These are phyloP conservation scores for Handroanthus guayacan DNA, from an alignment of 257 asterid genomes.

Conservation along the genomic window DNA sequence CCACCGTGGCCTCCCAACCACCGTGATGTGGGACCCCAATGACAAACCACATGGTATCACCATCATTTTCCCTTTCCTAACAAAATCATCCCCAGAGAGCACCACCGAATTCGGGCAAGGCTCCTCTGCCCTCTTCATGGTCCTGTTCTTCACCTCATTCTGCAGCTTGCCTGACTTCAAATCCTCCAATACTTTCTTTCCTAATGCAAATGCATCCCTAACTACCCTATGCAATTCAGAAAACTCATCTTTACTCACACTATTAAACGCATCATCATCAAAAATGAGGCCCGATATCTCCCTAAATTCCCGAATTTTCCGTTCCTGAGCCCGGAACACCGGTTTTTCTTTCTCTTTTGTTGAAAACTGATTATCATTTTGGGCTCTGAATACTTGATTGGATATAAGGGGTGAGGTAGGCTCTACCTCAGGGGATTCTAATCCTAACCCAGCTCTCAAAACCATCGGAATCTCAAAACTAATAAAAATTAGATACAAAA, in stretches of 20 bases:
- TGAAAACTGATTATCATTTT: constrained; percentile 47
- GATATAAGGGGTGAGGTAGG: constrained; percentile 45
- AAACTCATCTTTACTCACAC: constrained; percentile 60
- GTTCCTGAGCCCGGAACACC: constrained; percentile 38
- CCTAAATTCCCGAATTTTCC: constrained; percentile 60
- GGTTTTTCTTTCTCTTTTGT: constrained; percentile 43
- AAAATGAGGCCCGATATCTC: constrained; percentile 70
- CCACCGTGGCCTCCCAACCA: constrained; percentile 74
- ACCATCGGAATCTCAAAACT: constrained; percentile 84
- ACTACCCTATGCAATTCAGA: constrained; percentile 72
- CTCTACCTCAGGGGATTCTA: constrained; percentile 63
- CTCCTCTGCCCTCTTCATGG: constrained; percentile 43
- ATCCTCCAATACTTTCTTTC: constrained; percentile 70
- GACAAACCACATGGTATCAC: constrained; percentile 90
- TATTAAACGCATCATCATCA: constrained; percentile 61
- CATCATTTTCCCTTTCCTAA: constrained; percentile 57
- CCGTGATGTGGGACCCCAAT: constrained; percentile 88
- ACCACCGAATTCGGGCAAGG: constrained; percentile 74
- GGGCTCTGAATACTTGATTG: constrained; percentile 43
- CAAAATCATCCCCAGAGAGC: constrained; percentile 54
- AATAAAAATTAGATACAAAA: constrained; percentile 69
- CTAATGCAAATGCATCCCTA: constrained; percentile 78
- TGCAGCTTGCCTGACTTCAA: constrained; percentile 61
- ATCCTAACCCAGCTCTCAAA: constrained; percentile 68
- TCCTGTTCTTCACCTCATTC: constrained; percentile 48